Evolutionary conservation across 1,284 basidiomycete species (phyloP).

Genomic region (Cutaneotrichosporon arboriforme): DNA sequence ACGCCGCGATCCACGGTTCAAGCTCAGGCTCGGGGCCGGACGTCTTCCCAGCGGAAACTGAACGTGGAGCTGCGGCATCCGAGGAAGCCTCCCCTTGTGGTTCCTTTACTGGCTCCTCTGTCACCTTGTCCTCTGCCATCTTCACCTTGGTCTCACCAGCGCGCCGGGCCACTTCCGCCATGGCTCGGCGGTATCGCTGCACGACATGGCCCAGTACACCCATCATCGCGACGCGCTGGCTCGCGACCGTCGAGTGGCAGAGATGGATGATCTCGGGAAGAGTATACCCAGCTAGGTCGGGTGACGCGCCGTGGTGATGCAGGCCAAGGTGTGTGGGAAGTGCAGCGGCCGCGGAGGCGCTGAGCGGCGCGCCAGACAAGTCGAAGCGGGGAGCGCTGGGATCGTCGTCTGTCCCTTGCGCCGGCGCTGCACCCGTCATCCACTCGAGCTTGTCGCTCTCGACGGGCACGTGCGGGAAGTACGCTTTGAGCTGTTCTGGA

Average conservation of each 20-base stretch:
- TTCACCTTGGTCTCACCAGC: conserved; percentile 1
- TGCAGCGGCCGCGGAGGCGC: conserved; percentile 42
- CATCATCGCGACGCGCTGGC: conserved; percentile 77
- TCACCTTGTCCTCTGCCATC: background rate
- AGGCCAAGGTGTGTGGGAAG: conserved; percentile 77
- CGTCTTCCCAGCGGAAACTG: background rate
- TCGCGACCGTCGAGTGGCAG: conserved; percentile 71
- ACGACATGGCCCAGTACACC: conserved; percentile 63
- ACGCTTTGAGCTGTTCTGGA: conserved; percentile 76
- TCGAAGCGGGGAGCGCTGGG: conserved; percentile 56
- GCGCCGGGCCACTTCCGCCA: conserved; percentile 17
- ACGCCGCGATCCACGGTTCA: conserved; percentile 9
- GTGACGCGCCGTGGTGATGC: conserved; percentile 73
- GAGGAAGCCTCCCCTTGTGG: background rate
- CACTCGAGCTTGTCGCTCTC: conserved; percentile 70
- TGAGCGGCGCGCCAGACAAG: conserved; percentile 63
- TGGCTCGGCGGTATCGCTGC: conserved; percentile 10
- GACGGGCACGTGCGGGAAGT: conserved; percentile 64
- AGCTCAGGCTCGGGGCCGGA: background rate
- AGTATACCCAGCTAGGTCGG: conserved; percentile 81
- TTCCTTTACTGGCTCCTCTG: no score
- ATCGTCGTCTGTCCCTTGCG: conserved; percentile 16
- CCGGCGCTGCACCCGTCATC: conserved; percentile 52
- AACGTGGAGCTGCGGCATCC: background rate
- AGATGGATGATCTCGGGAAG: conserved; percentile 79